Percentiles rank a stretch among this genome's conserved stretches.
Evolutionary conservation across 164 flowering plant genomes (phyloP).

Genomic region (Pachysandra terminalis): DNA sequence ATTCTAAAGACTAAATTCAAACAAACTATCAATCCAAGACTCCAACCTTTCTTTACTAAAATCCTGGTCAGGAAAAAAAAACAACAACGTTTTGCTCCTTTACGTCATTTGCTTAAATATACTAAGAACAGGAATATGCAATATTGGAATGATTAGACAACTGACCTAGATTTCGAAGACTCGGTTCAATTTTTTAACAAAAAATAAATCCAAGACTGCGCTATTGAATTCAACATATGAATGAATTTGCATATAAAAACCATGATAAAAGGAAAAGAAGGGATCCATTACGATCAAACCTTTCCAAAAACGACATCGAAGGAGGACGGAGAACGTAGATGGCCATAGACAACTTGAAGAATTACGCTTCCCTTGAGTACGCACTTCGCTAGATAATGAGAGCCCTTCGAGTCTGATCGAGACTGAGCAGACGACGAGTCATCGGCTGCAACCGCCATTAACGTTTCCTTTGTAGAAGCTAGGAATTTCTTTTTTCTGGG

Average conservation of each 20-base stretch:
- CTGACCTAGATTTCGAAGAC: neutral
- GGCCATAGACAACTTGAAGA: slow-evolving; percentile 78
- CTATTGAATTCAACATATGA: neutral
- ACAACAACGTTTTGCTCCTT: too few relatives aligned
- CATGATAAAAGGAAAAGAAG: neutral
- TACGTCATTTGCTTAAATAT: too few relatives aligned
- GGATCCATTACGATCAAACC: slow-evolving; percentile 27
- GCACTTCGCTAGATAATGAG: slow-evolving; percentile 75
- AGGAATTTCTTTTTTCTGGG: too few relatives aligned
- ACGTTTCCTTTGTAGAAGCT: neutral
- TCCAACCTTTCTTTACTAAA: neutral
- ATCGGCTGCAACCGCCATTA: slow-evolving; percentile 69
- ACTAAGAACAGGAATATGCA: too few relatives aligned
- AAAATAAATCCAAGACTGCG: neutral
- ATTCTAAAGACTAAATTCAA: neutral
- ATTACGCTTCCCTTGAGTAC: slow-evolving; percentile 73
- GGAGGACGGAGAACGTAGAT: slow-evolving; percentile 66
- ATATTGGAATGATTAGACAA: too few relatives aligned
- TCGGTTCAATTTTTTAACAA: neutral
- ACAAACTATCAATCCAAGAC: neutral
- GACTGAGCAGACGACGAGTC: slow-evolving; percentile 44
- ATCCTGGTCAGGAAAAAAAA: too few relatives aligned
- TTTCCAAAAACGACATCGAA: slow-evolving; percentile 83
- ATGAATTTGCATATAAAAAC: neutral
- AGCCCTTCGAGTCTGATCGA: slow-evolving; percentile 27